phyloP scores from a whole-genome alignment of 1,139 yeast genomes.

The Yamadazyma sp. region DNA sequence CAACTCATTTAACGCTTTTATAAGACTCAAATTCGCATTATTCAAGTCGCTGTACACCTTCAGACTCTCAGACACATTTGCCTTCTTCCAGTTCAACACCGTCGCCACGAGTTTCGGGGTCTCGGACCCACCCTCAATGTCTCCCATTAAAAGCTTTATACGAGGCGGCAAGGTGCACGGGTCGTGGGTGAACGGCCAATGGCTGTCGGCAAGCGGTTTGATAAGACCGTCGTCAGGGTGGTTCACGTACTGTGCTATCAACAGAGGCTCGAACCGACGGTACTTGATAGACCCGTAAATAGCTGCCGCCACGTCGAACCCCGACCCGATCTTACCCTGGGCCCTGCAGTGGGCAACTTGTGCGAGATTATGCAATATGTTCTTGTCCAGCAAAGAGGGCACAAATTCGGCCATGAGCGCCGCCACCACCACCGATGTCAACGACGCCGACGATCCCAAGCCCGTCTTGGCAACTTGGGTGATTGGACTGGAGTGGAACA shows the following conservation, averaged over 20 bases:
- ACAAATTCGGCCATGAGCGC: conserved; percentile 56
- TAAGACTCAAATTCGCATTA: conserved; percentile 56
- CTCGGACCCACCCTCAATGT: conserved; percentile 87
- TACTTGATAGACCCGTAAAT: conserved; percentile 86
- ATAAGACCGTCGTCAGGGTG: conserved; percentile 21
- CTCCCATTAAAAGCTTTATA: conserved; percentile 82
- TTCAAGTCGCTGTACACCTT: conserved; percentile 57
- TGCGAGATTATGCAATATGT: conserved; percentile 72
- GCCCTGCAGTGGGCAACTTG: conserved; percentile 93
- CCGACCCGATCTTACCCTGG: conserved; percentile 93
- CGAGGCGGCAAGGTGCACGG: conserved; percentile 67
- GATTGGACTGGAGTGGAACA: conserved; percentile 60
- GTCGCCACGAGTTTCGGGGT: conserved; percentile 86
- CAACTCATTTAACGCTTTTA: conserved; percentile 46
- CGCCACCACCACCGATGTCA: conserved; percentile 78
- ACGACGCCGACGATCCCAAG: conserved; percentile 92
- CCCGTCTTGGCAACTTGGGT: conserved; percentile 89
- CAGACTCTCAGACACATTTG: conserved; percentile 50
- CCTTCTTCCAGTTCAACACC: conserved; percentile 68
- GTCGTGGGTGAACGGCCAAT: conserved; percentile 60
- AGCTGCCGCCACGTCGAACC: conserved; percentile 96
- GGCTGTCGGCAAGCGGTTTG: conserved; percentile 40
- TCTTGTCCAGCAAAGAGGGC: conserved; percentile 17
- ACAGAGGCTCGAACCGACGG: conserved; percentile 61
- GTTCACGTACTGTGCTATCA: conserved; percentile 46